Conservation (phyloP, 2,329 filamentous ascomycete species). For the Colletotrichum sp. region DNA sequence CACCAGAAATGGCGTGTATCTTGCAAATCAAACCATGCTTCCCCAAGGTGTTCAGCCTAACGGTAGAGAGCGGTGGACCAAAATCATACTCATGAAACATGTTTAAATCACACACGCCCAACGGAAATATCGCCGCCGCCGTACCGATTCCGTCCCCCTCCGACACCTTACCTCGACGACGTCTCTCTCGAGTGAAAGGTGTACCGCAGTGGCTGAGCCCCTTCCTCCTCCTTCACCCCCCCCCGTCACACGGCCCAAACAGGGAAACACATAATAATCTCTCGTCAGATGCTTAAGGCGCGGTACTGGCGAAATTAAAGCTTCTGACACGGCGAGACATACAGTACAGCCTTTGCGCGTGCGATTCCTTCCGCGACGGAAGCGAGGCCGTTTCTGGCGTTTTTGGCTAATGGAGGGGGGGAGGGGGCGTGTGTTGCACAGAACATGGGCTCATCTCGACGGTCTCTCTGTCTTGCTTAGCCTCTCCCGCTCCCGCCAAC, state of each 20-base stretch:
- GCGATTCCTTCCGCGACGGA: neutral
- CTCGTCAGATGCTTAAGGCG: neutral
- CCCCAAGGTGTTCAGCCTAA: neutral
- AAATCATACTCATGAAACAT: neutral
- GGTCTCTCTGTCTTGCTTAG: neutral
- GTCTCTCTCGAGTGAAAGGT: neutral
- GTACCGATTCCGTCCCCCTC: neutral
- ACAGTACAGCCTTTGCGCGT: neutral
- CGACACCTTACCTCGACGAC: neutral
- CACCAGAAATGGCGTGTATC: neutral
- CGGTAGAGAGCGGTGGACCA: neutral
- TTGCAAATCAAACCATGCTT: neutral
- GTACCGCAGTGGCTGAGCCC: neutral
- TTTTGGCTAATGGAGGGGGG: neutral
- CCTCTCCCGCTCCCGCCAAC: neutral
- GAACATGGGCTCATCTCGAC: neutral
- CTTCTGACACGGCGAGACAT: neutral
- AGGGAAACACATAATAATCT: neutral
- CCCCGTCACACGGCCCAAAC: neutral
- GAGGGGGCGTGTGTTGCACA: neutral
- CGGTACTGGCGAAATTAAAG: neutral
- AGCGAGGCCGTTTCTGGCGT: neutral
- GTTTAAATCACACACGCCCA: neutral
- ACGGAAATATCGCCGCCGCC: neutral
- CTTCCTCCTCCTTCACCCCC: neutral